A percentile compares a stretch with the other conserved stretches of the same genome.
phyloP scores from a whole-genome alignment of 345 rosid genomes.

The Gossypium anomalum region DNA sequence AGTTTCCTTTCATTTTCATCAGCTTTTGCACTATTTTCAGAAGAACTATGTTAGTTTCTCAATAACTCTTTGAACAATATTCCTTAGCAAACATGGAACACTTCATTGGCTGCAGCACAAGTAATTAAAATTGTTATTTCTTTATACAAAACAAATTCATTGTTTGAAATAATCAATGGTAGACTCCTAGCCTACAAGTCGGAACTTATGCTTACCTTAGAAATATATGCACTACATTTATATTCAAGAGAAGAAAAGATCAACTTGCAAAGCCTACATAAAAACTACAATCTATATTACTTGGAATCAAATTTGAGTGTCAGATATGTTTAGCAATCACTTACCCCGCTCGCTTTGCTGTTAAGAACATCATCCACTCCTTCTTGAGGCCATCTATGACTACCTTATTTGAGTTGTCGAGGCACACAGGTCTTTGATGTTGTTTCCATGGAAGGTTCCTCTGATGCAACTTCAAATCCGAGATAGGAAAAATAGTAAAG shows the following conservation, averaged over 20 bases:
- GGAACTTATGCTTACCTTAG: not conserved
- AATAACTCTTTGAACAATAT: not conserved
- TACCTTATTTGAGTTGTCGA: no score
- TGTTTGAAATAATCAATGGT: not conserved
- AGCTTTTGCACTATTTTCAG: constrained; percentile 49
- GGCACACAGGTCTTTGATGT: no score
- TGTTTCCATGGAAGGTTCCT: no score
- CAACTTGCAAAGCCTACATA: not conserved
- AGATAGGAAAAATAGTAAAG: no score
- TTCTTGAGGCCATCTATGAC: no score
- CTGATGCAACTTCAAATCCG: no score
- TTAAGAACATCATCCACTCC: no score
- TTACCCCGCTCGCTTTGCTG: no score
- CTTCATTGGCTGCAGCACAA: not conserved
- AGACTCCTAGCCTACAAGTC: not conserved
- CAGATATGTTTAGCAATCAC: no score
- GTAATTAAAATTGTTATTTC: no score
- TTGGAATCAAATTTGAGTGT: no score
- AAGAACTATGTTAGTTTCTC: not conserved
- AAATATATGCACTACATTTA: not conserved
- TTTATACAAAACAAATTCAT: not conserved
- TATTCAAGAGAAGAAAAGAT: not conserved
- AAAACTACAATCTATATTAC: no score
- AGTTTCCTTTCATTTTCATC: constrained; percentile 63
- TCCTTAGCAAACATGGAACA: not conserved